Evolutionary conservation across 495 filamentous ascomycete genomes (phyloP).

Genomic region (Aspergillus saccharolyticus): DNA sequence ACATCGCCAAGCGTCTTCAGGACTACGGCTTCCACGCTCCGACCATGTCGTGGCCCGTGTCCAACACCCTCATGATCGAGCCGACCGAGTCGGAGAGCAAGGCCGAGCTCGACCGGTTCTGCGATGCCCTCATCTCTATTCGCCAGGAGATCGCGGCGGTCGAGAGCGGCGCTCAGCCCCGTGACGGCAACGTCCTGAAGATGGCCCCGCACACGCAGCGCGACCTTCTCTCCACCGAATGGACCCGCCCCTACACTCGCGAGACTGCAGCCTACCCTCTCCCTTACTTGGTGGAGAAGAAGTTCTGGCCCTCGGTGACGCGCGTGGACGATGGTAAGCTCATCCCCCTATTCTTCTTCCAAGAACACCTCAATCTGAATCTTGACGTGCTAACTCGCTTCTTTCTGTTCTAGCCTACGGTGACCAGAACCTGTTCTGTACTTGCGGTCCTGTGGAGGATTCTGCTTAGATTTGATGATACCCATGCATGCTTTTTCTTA

Average conservation of each 20-base stretch:
- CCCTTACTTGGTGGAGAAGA: slow-evolving; percentile 84
- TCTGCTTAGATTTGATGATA: slow-evolving; percentile 39
- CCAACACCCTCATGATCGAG: slow-evolving; percentile 98
- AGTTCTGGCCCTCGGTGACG: slow-evolving; percentile 94
- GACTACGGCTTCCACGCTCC: slow-evolving; percentile 99
- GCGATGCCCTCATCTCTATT: slow-evolving; percentile 86
- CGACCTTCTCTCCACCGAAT: slow-evolving; percentile 66
- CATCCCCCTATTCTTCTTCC: not conserved
- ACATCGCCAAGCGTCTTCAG: slow-evolving; percentile 95
- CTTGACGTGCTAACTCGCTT: not conserved
- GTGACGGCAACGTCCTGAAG: slow-evolving; percentile 85
- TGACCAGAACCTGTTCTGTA: slow-evolving; percentile 92
- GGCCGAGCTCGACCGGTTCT: slow-evolving; percentile 92
- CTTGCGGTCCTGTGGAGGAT: slow-evolving; percentile 75
- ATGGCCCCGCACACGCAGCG: slow-evolving; percentile 84
- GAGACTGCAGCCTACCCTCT: slow-evolving; percentile 88
- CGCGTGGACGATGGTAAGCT: slow-evolving; percentile 83
- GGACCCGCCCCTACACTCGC: slow-evolving; percentile 73
- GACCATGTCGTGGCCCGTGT: slow-evolving; percentile 96
- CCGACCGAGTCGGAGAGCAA: slow-evolving; percentile 94
- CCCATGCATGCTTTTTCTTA: slow-evolving; percentile 26
- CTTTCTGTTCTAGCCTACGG: slow-evolving; percentile 60
- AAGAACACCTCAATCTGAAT: slow-evolving; percentile 16
- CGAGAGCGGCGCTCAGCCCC: slow-evolving; percentile 73
- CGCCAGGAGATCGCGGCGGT: slow-evolving; percentile 79